Base-by-base conservation (phyloP, 2,329 filamentous ascomycete genomes). In the Mycocentrospora acerina region DNA sequence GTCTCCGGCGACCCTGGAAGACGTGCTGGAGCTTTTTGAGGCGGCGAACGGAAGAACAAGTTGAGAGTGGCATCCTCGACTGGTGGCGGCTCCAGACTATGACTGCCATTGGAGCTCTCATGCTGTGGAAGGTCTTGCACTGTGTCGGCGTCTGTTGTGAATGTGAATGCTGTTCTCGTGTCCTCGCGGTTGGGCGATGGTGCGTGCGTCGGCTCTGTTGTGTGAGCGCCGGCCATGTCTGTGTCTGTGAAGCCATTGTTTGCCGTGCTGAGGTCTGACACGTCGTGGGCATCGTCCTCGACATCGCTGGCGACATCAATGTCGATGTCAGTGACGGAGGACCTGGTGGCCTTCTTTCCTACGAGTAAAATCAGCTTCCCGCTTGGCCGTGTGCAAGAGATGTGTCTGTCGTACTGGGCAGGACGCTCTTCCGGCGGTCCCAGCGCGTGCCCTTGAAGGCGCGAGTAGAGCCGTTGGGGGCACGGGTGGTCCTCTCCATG, bases 401-500 rank as follows among this genome's bases (percentile, higher is more conserved):
- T 25, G 11, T 9, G 19, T 22, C 19, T n/a, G 12, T 6, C 61
- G 7, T 59, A 67, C 64, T 60, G 30, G 61, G 60, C 10, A 65
- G 46, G 26, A 60, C 53, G 42, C 60, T 66, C 46, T 62, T 66
- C 36, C 63, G 56, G 8, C 60, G 48, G 38, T 67, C 64, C 55
- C 57, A 69, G 24, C 62, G 62, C 41, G 64, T 69, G 11, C 55
- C 58, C 29, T 64, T 60, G 43, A 62, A 67, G 17, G 55, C 51
- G 51, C 55, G 59, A 36, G 48, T 59, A 42, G 53, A 64, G 39
- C 48, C 47, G 24, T 53, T 48, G 17, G 43, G 42, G 18, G 29
- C 42, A 3, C 43, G 33, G n/a, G 40, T 38, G 14, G 52, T 50
- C 37, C 58, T 60, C 30, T 59, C 57, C 51, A 62, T 62, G 8